phyloP scores from a whole-genome alignment of 169 alveolate genomes.

The Miamiensis avidus region DNA sequence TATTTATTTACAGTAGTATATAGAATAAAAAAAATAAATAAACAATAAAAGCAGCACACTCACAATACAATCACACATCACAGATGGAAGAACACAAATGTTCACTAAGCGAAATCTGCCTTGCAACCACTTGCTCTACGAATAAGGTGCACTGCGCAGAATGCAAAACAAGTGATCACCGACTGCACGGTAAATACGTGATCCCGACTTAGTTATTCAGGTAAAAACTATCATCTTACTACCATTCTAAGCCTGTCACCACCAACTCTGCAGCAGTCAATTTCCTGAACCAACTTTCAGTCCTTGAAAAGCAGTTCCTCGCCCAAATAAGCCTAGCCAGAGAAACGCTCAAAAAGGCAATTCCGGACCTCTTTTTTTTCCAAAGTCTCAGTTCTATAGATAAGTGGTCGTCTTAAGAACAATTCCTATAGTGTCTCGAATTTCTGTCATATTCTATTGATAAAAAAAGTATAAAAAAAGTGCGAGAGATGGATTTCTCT shows the following conservation, averaged over 20 bases:
- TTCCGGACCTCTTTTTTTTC: background rate
- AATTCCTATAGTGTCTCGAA: background rate
- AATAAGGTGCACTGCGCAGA: background rate
- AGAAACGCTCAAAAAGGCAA: background rate
- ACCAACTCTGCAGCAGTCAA: background rate
- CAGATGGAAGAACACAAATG: background rate
- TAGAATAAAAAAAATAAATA: no score
- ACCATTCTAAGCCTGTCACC: background rate
- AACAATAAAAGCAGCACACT: background rate
- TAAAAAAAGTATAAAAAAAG: no score
- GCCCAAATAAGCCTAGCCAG: background rate
- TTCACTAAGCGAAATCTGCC: background rate
- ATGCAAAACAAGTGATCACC: background rate
- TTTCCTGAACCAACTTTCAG: background rate
- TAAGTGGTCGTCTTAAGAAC: background rate
- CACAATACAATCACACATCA: background rate
- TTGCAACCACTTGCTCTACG: background rate
- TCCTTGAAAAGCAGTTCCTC: background rate
- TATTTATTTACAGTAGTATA: no score
- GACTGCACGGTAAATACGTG: background rate
- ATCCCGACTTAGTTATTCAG: background rate
- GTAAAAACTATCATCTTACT: background rate
- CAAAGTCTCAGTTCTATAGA: background rate
- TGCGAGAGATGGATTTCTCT: background rate
- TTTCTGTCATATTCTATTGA: background rate